These are phyloP conservation scores for Yarrowia sp. DNA, from an alignment of 805 yeast genomes.

Conservation along the genomic window DNA sequence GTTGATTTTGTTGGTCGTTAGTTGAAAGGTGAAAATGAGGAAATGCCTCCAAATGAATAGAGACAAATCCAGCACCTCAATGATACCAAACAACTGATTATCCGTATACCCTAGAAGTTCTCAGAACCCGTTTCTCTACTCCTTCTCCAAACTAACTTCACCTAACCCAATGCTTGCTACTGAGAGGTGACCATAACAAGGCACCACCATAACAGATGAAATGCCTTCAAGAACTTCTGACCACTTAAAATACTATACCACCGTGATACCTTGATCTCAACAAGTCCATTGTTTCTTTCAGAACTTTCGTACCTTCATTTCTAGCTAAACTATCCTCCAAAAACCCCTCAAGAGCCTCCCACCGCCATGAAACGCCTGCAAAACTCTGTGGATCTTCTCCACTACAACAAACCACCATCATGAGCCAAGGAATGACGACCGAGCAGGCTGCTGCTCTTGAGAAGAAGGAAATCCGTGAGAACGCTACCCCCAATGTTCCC, in stretches of 20 bases:
- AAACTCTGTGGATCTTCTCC: background rate
- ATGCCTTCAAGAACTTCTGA: too few species aligned
- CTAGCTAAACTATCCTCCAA: background rate
- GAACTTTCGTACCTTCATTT: background rate
- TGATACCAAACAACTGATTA: background rate
- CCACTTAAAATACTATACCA: too few species aligned
- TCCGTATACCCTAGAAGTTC: background rate
- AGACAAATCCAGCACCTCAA: background rate
- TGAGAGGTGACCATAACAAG: background rate
- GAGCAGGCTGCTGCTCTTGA: background rate
- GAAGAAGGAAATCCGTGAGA: background rate
- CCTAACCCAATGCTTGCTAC: slow-evolving; percentile 20
- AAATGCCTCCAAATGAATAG: background rate
- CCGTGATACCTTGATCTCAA: background rate
- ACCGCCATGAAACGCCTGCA: background rate
- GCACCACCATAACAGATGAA: background rate
- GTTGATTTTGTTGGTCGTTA: background rate
- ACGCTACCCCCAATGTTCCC: background rate
- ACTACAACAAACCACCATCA: background rate
- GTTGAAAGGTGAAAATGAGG: background rate
- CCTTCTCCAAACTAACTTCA: background rate
- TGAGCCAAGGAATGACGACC: background rate
- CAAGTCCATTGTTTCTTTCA: background rate
- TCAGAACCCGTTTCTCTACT: background rate
- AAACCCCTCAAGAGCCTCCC: background rate